phyloP scores from a whole-genome alignment of 768 basidiomycete genomes.

The Psilocybe azurescens region DNA sequence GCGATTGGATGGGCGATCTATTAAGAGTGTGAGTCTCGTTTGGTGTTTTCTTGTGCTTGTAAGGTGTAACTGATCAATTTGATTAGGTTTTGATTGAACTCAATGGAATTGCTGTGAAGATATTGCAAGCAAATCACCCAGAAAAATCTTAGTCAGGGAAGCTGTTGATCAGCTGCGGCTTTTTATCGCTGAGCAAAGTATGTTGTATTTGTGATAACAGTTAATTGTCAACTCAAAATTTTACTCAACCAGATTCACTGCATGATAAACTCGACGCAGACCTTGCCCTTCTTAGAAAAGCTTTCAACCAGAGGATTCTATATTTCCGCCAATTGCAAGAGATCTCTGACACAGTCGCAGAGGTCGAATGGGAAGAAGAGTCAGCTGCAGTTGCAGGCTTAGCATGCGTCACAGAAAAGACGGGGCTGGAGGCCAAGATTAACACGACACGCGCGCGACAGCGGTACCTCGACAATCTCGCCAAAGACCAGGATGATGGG shows the following conservation, averaged over 20 bases:
- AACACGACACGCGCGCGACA: slow-evolving; percentile 70
- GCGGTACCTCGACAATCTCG: slow-evolving; percentile 75
- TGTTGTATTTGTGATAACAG: slow-evolving; percentile 18
- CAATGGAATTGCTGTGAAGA: slow-evolving; percentile 48
- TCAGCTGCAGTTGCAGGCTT: slow-evolving; percentile 50
- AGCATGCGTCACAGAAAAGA: slow-evolving; percentile 43
- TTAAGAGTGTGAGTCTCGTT: slow-evolving; percentile 64
- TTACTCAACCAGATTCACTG: slow-evolving; percentile 45
- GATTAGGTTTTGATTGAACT: slow-evolving; percentile 50
- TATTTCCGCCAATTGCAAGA: slow-evolving; percentile 93
- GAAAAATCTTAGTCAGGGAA: slow-evolving; percentile 62
- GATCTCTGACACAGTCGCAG: slow-evolving; percentile 84
- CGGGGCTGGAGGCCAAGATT: slow-evolving; percentile 59
- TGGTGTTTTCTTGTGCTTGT: neutral
- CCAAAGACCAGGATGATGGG: slow-evolving; percentile 53
- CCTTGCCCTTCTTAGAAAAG: slow-evolving; percentile 70
- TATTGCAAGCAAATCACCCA: slow-evolving; percentile 55
- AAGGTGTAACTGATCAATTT: neutral
- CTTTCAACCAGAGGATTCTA: slow-evolving; percentile 66
- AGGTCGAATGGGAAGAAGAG: slow-evolving; percentile 66
- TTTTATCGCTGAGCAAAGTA: slow-evolving; percentile 70
- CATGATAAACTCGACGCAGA: slow-evolving; percentile 78
- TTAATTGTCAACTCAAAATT: slow-evolving; percentile 8
- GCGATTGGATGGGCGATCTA: slow-evolving; percentile 52
- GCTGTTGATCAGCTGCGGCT: slow-evolving; percentile 56